These are phyloP conservation scores for Metarhizium rileyi DNA, from an alignment of 2,329 filamentous ascomycete species.

Conservation along the genomic window DNA sequence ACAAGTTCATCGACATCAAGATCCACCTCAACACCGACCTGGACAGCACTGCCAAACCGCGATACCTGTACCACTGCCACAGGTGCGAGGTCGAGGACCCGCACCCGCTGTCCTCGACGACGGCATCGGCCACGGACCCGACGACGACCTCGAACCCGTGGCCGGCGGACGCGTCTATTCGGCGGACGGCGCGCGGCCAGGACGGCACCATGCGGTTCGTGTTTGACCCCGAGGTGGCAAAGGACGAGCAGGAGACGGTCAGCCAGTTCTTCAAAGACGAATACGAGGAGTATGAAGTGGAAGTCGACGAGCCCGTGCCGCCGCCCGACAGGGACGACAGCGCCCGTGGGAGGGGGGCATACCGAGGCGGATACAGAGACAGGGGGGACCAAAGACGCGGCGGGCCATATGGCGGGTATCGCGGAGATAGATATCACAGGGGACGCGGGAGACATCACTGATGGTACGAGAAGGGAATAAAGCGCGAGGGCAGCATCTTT, in stretches of 20 bases:
- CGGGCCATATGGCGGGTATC: slow-evolving; percentile 24
- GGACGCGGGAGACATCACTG: slow-evolving; percentile 24
- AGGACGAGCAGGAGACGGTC: slow-evolving; percentile 59
- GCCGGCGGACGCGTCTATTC: slow-evolving; percentile 23
- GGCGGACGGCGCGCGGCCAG: slow-evolving; percentile 30
- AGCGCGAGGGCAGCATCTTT: too few relatives aligned
- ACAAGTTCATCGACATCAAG: slow-evolving; percentile 75
- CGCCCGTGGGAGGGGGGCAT: slow-evolving; percentile 7
- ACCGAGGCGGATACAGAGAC: slow-evolving; percentile 17
- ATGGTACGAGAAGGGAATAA: too few relatives aligned
- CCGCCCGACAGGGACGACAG: slow-evolving; percentile 12
- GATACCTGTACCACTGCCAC: slow-evolving; percentile 54
- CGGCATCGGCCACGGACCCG: slow-evolving; percentile 6
- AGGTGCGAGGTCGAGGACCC: slow-evolving; percentile 34
- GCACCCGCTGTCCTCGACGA: slow-evolving; percentile 22
- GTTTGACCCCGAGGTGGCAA: slow-evolving; percentile 68
- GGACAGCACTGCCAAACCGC: slow-evolving; percentile 48
- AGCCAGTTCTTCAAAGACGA: slow-evolving; percentile 61
- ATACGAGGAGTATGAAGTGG: slow-evolving; percentile 67
- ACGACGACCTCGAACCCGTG: slow-evolving; percentile 26
- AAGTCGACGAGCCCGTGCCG: slow-evolving; percentile 57
- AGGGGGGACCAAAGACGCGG: slow-evolving; percentile 23
- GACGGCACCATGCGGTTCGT: slow-evolving; percentile 84
- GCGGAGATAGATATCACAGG: slow-evolving; percentile 24
- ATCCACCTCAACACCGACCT: slow-evolving; percentile 80